Base-by-base conservation (phyloP, 148 eudicot genomes). In the Gaultheria prostrata region DNA sequence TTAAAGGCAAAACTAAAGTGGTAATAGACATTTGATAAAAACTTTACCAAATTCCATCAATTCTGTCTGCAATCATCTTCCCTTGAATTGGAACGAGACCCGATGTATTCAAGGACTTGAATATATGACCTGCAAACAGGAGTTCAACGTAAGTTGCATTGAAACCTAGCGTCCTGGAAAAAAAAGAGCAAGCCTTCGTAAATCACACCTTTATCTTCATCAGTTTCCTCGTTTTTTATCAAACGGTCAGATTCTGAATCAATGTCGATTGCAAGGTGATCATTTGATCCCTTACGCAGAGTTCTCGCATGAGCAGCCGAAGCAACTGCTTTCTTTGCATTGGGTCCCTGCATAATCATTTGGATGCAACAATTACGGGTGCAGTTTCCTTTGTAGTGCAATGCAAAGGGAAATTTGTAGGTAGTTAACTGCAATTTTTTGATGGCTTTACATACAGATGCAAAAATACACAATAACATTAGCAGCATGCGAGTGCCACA, bases 21-120 rank as follows among this genome's bases (percentile, higher is more conserved):
- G 35, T 51, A 51, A 24, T 57, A 28, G 57, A 45, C 51, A 46
- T 63, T 65, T 67, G 30, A 33, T 7, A 82, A 78, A 80, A 35
- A 20, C n/a, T 78, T 86, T 91, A 97, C 99, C 99, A 97, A 51
- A 95, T 85, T 87, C 98, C 98, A 84, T 97, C 99, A 74, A 97
- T 63, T 84, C 95, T 85, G 83, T 97, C 99, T 10, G 99, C 99
- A 65, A 93, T 51, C 82, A 90, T 84, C 93, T 89, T 97, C 81
- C 98, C 99, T 90, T 97, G 96, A 81, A 65, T 83, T 33, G 99
- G 99, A 85, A 97, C 83, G 17, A 97, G 90, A 79, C 99, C 99
- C 8, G 98, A 91, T 78, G 95, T 91, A 85, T 92, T 93, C 11
- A 97, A 95, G 43, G 99, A 90, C 91, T 95, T 97, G 65, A 97